phyloP scores from a whole-genome alignment of 306 rosid genomes.

The Dryas octopetala region DNA sequence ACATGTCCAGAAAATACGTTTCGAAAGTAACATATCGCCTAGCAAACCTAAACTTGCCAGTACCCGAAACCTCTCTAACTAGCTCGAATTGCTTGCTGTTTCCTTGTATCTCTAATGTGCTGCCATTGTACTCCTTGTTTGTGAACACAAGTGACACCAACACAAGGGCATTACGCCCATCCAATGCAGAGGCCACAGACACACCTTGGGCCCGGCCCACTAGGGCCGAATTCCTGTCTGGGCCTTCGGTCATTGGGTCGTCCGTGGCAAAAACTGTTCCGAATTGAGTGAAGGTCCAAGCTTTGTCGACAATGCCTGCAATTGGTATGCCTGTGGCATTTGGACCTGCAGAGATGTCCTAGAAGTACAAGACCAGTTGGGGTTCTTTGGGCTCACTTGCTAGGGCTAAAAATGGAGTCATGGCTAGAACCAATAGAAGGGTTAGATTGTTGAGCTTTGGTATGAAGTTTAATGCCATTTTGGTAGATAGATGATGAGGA shows the following conservation, averaged over 20 bases:
- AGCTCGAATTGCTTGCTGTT: slow-evolving; percentile 8
- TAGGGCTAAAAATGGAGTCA: not conserved
- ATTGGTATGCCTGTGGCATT: slow-evolving; percentile 15
- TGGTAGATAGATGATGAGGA: too few species aligned
- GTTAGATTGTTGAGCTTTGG: not conserved
- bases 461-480: not conserved
- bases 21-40: slow-evolving; percentile 26
- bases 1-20: not conserved
- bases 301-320: slow-evolving; percentile 23
- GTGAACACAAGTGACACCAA: slow-evolving; percentile 29
- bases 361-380: slow-evolving; percentile 16
- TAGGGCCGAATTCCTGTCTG: not conserved
- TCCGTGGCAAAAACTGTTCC: slow-evolving; percentile 23
- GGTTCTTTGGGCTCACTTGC: slow-evolving; percentile 24
- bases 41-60: slow-evolving; percentile 28
- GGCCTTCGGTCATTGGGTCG: slow-evolving; percentile 23
- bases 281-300: slow-evolving; percentile 19
- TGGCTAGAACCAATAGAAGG: slow-evolving; percentile 2
- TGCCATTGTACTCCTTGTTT: slow-evolving; percentile 27
- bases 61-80: slow-evolving; percentile 25
- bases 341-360: slow-evolving; percentile 22
- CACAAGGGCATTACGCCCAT: slow-evolving; percentile 18
- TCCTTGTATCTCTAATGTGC: slow-evolving; percentile 33
- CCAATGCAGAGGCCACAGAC: slow-evolving; percentile 8
- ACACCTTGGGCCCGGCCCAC: slow-evolving; percentile 27